Conservation (phyloP, 2,329 filamentous ascomycete species). For the Sporothrix curviconia region DNA sequence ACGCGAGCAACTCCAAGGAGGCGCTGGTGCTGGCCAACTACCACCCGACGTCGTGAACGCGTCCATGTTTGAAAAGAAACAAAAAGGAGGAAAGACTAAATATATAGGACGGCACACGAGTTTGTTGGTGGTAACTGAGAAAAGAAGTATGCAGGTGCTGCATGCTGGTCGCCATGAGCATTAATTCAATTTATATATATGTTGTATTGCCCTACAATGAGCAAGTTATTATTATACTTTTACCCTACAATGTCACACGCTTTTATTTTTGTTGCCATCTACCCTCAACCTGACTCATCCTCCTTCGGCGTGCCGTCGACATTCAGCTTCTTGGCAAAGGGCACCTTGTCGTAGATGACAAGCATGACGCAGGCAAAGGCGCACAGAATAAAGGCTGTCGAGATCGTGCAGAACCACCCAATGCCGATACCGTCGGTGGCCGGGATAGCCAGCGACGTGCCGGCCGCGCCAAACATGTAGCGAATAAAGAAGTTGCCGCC, state of each 20-base stretch:
- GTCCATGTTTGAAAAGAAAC: too few species aligned
- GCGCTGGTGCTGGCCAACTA: constrained; percentile 26
- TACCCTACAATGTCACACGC: too few species aligned
- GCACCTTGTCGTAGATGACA: constrained; percentile 10
- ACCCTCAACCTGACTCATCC: too few species aligned
- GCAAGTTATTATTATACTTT: too few species aligned
- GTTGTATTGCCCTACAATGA: too few species aligned
- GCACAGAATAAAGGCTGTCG: background rate
- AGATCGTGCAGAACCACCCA: constrained; percentile 55
- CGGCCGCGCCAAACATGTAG: constrained; percentile 66
- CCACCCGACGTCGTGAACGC: constrained; percentile 9
- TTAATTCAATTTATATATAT: too few species aligned
- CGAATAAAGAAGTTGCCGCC: constrained; percentile 73
- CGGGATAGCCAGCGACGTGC: constrained; percentile 64
- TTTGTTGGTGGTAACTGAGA: too few species aligned
- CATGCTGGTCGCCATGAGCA: too few species aligned
- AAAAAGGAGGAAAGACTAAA: background rate
- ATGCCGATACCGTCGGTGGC: constrained; percentile 66
- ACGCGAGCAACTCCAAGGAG: constrained; percentile 24
- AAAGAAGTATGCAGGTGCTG: too few species aligned
- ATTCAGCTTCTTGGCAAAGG: background rate
- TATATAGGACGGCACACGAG: background rate
- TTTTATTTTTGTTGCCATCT: too few species aligned
- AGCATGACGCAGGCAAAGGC: constrained; percentile 5
- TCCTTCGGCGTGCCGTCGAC: background rate